Evolutionary conservation across 345 rosid species (phyloP).

Genomic region (Cardamine resedifolia): DNA sequence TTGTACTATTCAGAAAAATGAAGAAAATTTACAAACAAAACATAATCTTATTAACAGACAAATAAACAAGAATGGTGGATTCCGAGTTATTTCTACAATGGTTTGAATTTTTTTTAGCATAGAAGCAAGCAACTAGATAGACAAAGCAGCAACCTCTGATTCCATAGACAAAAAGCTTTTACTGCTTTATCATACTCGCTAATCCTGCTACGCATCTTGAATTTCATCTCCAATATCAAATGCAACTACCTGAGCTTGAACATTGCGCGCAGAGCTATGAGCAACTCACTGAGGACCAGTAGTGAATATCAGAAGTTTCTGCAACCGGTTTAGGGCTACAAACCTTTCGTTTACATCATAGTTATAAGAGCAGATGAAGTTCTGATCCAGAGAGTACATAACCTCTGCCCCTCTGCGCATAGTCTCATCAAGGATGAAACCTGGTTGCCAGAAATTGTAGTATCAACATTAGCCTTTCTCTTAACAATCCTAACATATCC

Average conservation of each 20-base stretch:
- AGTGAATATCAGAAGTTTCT: background rate
- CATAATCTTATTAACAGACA: background rate
- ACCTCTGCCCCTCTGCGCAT: background rate
- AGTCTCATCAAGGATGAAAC: background rate
- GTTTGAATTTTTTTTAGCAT: background rate
- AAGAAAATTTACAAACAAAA: background rate
- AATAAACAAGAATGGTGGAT: constrained; percentile 12
- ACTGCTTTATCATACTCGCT: constrained; percentile 1
- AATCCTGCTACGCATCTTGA: background rate
- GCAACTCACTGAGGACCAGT: constrained; percentile 1
- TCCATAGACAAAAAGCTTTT: background rate
- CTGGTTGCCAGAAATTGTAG: constrained; percentile 1
- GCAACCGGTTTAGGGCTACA: background rate
- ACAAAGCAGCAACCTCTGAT: constrained; percentile 2
- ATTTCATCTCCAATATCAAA: background rate
- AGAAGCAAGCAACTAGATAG: background rate
- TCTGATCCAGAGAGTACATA: background rate
- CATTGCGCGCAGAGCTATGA: background rate
- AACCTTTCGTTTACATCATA: background rate
- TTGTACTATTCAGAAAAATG: background rate
- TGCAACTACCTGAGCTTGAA: background rate
- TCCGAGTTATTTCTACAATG: background rate
- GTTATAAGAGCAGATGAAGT: constrained; percentile 7
- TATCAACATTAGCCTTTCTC: constrained; percentile 9
- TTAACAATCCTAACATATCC: background rate